Evolutionary conservation across 768 basidiomycete genomes (phyloP), one percentile per base, ranked within the genome.

Genomic region (Rossbeevera mucosa): DNA sequence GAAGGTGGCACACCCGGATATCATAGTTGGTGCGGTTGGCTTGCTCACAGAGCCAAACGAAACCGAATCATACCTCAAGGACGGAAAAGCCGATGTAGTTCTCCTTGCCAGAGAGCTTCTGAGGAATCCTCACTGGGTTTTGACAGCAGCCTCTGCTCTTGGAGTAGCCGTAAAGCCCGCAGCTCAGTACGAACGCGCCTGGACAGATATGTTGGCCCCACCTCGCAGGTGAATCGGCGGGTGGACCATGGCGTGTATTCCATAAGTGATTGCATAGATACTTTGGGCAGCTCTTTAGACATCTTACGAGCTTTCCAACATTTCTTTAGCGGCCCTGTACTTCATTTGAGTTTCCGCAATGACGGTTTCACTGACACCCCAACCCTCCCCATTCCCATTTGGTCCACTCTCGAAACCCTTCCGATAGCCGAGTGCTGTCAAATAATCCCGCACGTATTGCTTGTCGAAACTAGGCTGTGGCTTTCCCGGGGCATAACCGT

Each of bases 401-500:
- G 80, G 81, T 12, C 90, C 91, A 47, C 72, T 78, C 66, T 93
- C 91, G n/a, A 90, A 67, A 1, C 90, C 90, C 64, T 86, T 88
- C 58, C 71, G 74, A 64, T 90, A 93, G 1, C 92, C 92, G 7
- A 74, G 72, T 24, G 71, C 63, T 11, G 85, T 85, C 25, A 99
- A 73, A 86, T 92, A 91, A 65, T 98, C 94, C 18, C 96, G 76
- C 51, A 98, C 72, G 63, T 88, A 97, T 71, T 99, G 96, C 72
- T 98, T 99, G 69, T 98, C 96, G 63, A 96, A 98, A 64, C 91
- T 92, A 18, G 86, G 81, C 70, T 96, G 95, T 0, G 83, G 64
- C 30, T 79, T 74, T 4, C 94, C 96, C 4, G 83, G 76, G 26
- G 72, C 70, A 71, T 96, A 97, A 3, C 74, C 78, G 5, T 74